Percentiles rank a stretch among this genome's conserved stretches.
These are phyloP conservation scores for Aurinia saxatilis DNA, from an alignment of 345 rosid species.

Conservation along the genomic window DNA sequence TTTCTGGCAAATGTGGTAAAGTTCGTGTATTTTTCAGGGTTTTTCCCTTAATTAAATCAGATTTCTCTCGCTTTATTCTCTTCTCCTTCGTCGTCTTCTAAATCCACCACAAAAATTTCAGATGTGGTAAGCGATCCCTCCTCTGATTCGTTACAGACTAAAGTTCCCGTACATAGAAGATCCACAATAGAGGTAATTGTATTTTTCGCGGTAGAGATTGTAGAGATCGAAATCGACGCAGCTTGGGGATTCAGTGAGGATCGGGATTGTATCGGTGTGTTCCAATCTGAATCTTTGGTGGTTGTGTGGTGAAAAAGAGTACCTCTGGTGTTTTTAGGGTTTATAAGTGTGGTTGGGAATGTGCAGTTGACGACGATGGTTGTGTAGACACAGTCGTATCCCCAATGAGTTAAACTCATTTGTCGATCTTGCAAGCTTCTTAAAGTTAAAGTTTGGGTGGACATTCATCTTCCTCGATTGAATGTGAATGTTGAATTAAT, in stretches of 20 bases:
- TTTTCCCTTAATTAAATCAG: too few species aligned
- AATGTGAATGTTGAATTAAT: too few species aligned
- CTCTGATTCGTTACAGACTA: slow-evolving; percentile 77
- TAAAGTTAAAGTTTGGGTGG: slow-evolving; percentile 91
- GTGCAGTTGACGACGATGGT: slow-evolving; percentile 87
- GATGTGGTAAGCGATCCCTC: slow-evolving; percentile 82
- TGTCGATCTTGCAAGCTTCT: slow-evolving; percentile 96
- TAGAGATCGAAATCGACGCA: slow-evolving; percentile 33
- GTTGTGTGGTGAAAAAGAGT: slow-evolving; percentile 50
- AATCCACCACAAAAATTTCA: too few species aligned
- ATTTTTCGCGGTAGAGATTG: slow-evolving; percentile 33
- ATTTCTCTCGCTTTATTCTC: too few species aligned
- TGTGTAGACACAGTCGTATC: slow-evolving; percentile 85
- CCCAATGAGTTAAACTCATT: slow-evolving; percentile 98
- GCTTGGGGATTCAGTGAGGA: slow-evolving; percentile 38
- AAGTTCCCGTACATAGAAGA: slow-evolving; percentile 68
- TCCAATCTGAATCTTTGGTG: slow-evolving; percentile 51
- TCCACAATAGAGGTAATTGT: slow-evolving; percentile 80
- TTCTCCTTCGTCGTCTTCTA: too few species aligned
- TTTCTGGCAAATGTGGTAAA: too few species aligned
- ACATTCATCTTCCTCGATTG: slow-evolving; percentile 99
- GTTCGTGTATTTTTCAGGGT: too few species aligned
- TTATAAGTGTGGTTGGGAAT: slow-evolving; percentile 39
- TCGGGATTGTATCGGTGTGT: slow-evolving; percentile 53
- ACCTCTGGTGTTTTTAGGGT: too few species aligned